These are phyloP conservation scores for Rhodotorula toruloides DNA, from an alignment of 768 basidiomycete species.

Conservation along the genomic window DNA sequence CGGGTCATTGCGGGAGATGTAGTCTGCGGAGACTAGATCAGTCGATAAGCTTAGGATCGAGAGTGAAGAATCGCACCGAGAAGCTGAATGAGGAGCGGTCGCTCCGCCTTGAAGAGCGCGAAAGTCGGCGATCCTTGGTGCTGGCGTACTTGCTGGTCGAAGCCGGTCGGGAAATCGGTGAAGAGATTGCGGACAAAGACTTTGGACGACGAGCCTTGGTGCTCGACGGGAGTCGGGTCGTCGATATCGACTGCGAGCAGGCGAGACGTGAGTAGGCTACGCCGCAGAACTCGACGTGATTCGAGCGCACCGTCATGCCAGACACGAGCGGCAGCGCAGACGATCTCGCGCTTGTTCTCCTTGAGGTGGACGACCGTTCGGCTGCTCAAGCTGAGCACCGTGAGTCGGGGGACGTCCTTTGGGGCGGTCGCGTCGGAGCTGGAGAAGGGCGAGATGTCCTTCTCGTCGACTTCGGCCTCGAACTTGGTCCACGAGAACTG, in stretches of 20 bases:
- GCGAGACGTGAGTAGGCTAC: background rate
- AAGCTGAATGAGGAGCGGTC: constrained; percentile 73
- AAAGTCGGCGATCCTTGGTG: constrained; percentile 49
- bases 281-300: too few relatives aligned
- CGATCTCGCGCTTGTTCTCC: constrained; percentile 88
- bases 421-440: constrained; percentile 66
- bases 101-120: constrained; percentile 70
- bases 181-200: constrained; percentile 80
- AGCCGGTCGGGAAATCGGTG: constrained; percentile 75
- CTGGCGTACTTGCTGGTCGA: constrained; percentile 62
- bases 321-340: constrained; percentile 73
- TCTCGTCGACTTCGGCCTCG: constrained; percentile 73
- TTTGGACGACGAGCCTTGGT: constrained; percentile 71
- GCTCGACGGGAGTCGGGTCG: constrained; percentile 83
- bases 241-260: constrained; percentile 67
- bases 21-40: constrained; percentile 50
- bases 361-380: constrained; percentile 90
- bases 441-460: constrained; percentile 75
- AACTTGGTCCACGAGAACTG: constrained; percentile 97
- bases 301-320: constrained; percentile 64
- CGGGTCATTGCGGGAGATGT: constrained; percentile 79
- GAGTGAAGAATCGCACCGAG: constrained; percentile 54
- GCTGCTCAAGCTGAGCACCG: constrained; percentile 78
- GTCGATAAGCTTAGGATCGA: background rate
- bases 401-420: constrained; percentile 79